Evolutionary conservation across 73 alveolate species (phyloP).

Genomic region (Tetrahymena thermophila): DNA sequence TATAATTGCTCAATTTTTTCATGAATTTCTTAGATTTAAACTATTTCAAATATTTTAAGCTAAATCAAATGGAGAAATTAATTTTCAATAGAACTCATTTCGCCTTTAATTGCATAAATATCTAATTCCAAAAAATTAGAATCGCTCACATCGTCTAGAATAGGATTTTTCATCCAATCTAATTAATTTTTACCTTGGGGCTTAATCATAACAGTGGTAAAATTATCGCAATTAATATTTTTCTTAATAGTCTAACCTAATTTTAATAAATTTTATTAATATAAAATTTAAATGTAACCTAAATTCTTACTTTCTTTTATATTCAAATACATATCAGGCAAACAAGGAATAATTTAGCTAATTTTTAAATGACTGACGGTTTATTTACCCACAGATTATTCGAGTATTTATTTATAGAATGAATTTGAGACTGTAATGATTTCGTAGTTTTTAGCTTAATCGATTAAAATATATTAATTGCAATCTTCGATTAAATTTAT

Average conservation of each 20-base stretch:
- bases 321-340: neutral
- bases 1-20: neutral
- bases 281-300: no score
- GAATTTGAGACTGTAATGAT: neutral
- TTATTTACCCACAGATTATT: neutral
- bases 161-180: neutral
- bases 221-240: neutral
- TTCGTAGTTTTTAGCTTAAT: neutral
- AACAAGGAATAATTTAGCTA: neutral
- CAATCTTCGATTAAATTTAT: neutral
- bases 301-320: neutral
- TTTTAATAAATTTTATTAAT: no score
- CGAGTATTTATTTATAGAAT: neutral
- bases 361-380: neutral
- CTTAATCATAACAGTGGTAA: neutral
- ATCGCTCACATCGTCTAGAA: neutral
- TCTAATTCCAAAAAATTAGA: neutral
- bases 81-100: neutral
- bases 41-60: neutral
- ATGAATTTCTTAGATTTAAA: neutral
- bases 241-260: neutral
- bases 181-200: neutral
- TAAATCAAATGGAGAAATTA: neutral
- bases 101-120: neutral
- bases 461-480: neutral